phyloP scores from a whole-genome alignment of 2,329 filamentous ascomycete genomes.

The Orbilia javanica region DNA sequence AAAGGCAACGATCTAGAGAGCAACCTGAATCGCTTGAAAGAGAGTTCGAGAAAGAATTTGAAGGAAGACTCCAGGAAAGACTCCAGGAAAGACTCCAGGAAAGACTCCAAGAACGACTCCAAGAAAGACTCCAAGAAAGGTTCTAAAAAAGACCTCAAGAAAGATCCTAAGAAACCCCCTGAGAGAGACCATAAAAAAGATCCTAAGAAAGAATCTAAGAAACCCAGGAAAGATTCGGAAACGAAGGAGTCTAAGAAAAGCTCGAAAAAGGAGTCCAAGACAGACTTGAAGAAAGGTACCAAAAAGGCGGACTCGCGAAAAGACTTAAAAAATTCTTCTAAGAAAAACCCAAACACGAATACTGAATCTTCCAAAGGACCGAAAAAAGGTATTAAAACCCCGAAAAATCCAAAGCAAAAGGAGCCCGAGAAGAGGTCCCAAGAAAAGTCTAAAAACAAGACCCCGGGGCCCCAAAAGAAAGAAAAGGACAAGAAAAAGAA shows the following conservation, averaged over 20 bases:
- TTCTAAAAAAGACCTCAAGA: background rate
- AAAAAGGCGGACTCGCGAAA: background rate
- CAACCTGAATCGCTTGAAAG: background rate
- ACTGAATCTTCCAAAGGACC: background rate
- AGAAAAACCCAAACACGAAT: background rate
- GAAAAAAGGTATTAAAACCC: background rate
- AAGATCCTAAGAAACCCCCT: slow-evolving; percentile 2
- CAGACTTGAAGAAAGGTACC: background rate
- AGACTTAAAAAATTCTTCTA: background rate
- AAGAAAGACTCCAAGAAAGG: slow-evolving; percentile 2
- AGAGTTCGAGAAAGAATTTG: background rate
- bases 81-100: background rate
- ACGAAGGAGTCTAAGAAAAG: background rate
- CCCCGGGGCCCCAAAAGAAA: background rate
- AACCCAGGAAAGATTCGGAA: background rate
- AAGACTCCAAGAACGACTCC: background rate
- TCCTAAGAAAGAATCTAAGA: background rate
- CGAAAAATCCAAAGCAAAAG: background rate
- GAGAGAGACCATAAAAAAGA: background rate
- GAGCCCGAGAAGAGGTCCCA: background rate
- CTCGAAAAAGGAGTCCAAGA: too few species aligned
- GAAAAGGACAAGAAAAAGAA: slow-evolving; percentile 14
- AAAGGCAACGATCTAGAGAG: background rate
- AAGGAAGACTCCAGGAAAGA: too few species aligned
- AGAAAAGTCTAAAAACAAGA: slow-evolving; percentile 4